Conservation (phyloP, 2,329 filamentous ascomycete genomes). For the Tricladium varicosporioides region DNA sequence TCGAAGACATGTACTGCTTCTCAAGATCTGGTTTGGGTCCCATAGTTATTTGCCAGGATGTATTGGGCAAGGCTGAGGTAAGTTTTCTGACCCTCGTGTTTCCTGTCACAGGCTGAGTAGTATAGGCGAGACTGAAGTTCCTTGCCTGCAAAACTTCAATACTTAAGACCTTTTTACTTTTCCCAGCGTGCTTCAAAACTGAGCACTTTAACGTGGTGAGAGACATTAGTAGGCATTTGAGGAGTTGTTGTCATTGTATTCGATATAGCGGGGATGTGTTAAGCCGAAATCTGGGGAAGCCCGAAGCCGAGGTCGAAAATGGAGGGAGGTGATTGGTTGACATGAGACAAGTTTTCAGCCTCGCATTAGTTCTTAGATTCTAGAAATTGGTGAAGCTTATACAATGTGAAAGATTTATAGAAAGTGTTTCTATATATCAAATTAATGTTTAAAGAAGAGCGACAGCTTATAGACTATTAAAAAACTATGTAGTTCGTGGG, state of each 20-base stretch:
- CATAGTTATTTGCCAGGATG: slow-evolving; percentile 1
- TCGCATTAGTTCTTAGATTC: too few species aligned
- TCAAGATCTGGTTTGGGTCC: slow-evolving; percentile 20
- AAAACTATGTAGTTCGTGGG: too few species aligned
- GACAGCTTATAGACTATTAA: too few species aligned
- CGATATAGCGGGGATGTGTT: not conserved
- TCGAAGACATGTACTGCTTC: slow-evolving; percentile 33
- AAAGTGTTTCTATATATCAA: too few species aligned
- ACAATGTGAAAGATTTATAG: too few species aligned
- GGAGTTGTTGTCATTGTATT: not conserved
- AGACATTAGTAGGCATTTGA: not conserved
- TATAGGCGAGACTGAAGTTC: not conserved
- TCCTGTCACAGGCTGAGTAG: too few species aligned
- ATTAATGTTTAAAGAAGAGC: too few species aligned
- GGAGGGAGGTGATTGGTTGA: not conserved
- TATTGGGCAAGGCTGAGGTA: not conserved
- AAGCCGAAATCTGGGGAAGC: not conserved
- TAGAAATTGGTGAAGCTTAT: too few species aligned
- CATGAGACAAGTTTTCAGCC: not conserved
- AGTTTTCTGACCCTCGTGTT: too few species aligned
- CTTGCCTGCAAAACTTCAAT: not conserved
- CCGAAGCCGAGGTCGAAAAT: not conserved
- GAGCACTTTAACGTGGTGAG: not conserved
- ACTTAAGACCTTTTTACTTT: not conserved
- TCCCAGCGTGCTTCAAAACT: not conserved